Evolutionary conservation across 1,284 basidiomycete genomes (phyloP).

Genomic region (Trametes pubescens): DNA sequence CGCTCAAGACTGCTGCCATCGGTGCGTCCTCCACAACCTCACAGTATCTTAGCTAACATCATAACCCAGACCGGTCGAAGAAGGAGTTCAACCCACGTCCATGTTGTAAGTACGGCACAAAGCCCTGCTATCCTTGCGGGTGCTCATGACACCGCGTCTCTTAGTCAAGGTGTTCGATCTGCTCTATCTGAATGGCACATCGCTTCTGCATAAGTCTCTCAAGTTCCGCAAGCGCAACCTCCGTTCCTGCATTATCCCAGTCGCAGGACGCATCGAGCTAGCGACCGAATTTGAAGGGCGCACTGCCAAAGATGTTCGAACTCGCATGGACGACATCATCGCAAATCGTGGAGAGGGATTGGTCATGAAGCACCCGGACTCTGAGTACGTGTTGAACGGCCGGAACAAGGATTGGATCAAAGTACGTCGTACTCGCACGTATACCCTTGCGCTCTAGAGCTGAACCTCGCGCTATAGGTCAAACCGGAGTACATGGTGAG

Average conservation of each 20-base stretch:
- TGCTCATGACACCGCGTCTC: slow-evolving; percentile 3
- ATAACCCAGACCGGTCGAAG: slow-evolving; percentile 67
- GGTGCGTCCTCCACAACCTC: slow-evolving; percentile 52
- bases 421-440: slow-evolving; percentile 46
- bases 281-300: slow-evolving; percentile 75
- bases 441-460: not conserved
- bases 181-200: slow-evolving; percentile 83
- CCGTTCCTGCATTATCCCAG: slow-evolving; percentile 64
- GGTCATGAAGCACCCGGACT: slow-evolving; percentile 86
- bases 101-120: slow-evolving; percentile 72
- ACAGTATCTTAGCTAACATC: not conserved
- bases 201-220: slow-evolving; percentile 69
- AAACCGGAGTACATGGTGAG: slow-evolving; percentile 94
- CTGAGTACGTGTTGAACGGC: slow-evolving; percentile 85
- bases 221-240: slow-evolving; percentile 78
- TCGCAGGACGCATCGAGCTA: slow-evolving; percentile 84
- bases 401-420: slow-evolving; percentile 94
- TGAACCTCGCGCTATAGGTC: slow-evolving; percentile 48
- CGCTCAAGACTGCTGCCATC: slow-evolving; percentile 88
- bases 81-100: slow-evolving; percentile 80
- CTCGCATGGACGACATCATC: slow-evolving; percentile 83
- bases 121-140: not conserved
- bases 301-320: slow-evolving; percentile 81
- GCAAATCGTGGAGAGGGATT: slow-evolving; percentile 88
- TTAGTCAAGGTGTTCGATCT: slow-evolving; percentile 95